phyloP scores from a whole-genome alignment of 2,329 filamentous ascomycete species.

The Neonectria punicea region DNA sequence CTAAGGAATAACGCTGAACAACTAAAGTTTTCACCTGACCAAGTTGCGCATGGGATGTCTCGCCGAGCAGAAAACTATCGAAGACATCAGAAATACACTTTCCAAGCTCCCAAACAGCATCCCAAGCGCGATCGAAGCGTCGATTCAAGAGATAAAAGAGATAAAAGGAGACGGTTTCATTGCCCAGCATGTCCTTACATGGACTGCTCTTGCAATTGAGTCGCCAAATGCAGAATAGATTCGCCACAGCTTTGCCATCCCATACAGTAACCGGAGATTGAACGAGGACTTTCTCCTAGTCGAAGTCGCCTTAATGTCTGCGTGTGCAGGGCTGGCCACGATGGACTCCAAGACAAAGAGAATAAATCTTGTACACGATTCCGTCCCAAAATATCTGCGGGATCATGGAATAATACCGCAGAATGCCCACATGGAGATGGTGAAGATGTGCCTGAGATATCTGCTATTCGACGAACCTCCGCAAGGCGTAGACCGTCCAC shows the following conservation, averaged over 20 bases:
- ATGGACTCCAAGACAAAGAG: not conserved
- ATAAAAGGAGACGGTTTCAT: not conserved
- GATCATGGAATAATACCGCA: not conserved
- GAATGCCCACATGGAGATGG: not conserved
- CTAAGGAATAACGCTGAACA: not conserved
- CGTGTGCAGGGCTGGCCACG: not conserved
- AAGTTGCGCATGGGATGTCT: not conserved
- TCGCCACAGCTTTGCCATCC: not conserved
- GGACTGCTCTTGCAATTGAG: not conserved
- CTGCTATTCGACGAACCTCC: not conserved
- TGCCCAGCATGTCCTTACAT: not conserved
- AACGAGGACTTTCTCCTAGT: not conserved
- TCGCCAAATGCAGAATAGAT: not conserved
- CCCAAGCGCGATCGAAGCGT: not conserved
- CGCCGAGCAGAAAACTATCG: not conserved
- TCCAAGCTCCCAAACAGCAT: not conserved
- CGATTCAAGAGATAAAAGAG: not conserved
- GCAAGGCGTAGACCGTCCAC: not conserved
- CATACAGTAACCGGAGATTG: not conserved
- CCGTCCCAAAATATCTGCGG: not conserved
- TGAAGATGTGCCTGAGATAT: not conserved
- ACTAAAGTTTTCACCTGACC: not conserved
- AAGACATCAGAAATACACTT: not conserved
- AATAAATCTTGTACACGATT: not conserved
- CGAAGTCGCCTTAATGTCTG: not conserved